Evolutionary conservation across 495 filamentous ascomycete species (phyloP).

Genomic region (Trichoderma reesei): DNA sequence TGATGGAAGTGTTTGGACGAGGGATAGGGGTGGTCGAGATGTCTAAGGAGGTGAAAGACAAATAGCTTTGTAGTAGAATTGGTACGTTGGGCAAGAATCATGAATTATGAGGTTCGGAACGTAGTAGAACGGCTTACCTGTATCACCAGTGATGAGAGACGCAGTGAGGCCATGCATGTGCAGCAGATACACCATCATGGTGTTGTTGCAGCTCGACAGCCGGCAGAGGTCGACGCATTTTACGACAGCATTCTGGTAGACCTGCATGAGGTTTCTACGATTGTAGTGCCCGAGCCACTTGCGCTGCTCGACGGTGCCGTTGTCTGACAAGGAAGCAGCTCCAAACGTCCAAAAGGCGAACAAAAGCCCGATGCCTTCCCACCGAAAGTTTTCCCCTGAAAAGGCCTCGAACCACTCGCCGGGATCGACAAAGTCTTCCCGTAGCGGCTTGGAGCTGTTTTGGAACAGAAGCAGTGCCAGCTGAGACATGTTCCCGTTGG

Average conservation of each 20-base stretch:
- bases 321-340: not conserved
- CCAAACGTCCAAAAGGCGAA: not conserved
- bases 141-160: not conserved
- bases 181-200: not conserved
- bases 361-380: not conserved
- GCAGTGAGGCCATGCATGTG: not conserved
- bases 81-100: no score
- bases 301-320: not conserved
- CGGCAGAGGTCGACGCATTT: not conserved
- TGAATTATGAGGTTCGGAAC: not conserved
- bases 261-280: not conserved
- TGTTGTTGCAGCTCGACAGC: not conserved
- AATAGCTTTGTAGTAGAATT: no score
- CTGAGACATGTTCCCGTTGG: not conserved
- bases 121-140: not conserved
- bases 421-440: not conserved
- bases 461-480: not conserved
- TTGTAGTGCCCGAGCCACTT: not conserved
- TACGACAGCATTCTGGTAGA: not conserved
- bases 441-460: not conserved
- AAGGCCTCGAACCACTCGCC: not conserved
- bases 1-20: no score
- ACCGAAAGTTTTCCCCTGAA: not conserved
- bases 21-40: no score
- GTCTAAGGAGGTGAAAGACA: no score